phyloP scores from a whole-genome alignment of 2,329 filamentous ascomycete genomes.

The Graphilbum ipis-grandicollis region DNA sequence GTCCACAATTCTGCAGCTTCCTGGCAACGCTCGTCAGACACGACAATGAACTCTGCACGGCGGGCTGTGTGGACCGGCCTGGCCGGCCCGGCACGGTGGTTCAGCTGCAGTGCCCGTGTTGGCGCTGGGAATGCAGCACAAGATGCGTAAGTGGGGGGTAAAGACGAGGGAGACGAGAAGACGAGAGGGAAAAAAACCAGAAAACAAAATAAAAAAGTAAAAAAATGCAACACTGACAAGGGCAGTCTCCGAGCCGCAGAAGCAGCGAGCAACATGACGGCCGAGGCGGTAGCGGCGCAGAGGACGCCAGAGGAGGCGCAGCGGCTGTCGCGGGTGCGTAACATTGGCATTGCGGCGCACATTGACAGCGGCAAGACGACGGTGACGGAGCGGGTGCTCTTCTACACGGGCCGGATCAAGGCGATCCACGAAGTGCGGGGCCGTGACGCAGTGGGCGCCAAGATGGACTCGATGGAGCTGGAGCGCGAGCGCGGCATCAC shows the following conservation, averaged over 20 bases:
- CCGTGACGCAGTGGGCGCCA: conserved; percentile 86
- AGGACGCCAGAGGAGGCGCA: conserved; percentile 64
- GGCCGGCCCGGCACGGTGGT: no score
- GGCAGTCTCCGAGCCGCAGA: no score
- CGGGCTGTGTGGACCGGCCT: conserved; percentile 8
- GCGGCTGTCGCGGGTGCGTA: conserved; percentile 67
- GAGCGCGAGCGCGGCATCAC: conserved; percentile 98
- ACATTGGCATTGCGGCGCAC: conserved; percentile 98
- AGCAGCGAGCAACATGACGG: conserved; percentile 29
- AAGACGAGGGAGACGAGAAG: neutral
- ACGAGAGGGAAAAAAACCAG: neutral
- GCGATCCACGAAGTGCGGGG: conserved; percentile 93
- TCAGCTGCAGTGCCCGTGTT: conserved; percentile 19
- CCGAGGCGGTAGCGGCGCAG: conserved; percentile 54
- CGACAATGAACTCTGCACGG: neutral
- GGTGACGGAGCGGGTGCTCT: conserved; percentile 87
- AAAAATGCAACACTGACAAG: no score
- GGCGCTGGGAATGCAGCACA: conserved; percentile 18
- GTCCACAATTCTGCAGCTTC: no score
- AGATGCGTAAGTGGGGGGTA: conserved; percentile 18
- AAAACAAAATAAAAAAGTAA: neutral
- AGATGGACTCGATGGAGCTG: conserved; percentile 99
- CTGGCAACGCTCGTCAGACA: no score
- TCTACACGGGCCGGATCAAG: conserved; percentile 95
- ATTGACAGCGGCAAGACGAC: conserved; percentile 99